Conservation (phyloP, 139 green algal genomes). For the Chlamydomonas schloesseri region DNA sequence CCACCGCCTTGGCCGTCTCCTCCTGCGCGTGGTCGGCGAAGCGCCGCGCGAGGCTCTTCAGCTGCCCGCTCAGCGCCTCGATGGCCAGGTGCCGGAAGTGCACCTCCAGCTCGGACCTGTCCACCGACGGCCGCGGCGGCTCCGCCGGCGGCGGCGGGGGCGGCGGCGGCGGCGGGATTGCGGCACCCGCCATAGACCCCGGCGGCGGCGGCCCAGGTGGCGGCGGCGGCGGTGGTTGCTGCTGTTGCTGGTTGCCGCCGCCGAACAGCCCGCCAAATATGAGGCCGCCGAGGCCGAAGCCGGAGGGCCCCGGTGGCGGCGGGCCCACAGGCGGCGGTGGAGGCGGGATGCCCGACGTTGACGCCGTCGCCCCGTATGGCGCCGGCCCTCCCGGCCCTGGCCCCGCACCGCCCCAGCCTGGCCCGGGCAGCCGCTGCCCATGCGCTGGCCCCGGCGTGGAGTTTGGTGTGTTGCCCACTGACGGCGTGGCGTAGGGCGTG, state of each 20-base stretch:
- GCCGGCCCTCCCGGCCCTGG: too few relatives aligned
- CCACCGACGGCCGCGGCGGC: conserved; percentile 24
- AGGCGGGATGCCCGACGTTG: not conserved
- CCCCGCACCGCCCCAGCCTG: not conserved
- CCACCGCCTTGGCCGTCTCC: conserved; percentile 64
- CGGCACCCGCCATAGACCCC: not conserved
- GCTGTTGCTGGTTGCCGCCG: conserved; percentile 19
- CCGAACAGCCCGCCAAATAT: conserved; percentile 14
- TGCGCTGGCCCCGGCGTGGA: conserved; percentile 12
- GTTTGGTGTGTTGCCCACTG: conserved; percentile 13
- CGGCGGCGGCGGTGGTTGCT: not conserved
- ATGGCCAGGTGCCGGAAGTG: conserved; percentile 50
- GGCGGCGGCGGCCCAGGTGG: not conserved
- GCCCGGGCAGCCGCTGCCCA: not conserved
- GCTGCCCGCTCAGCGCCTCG: conserved; percentile 19
- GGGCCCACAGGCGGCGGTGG: not conserved
- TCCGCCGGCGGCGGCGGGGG: conserved; percentile 19
- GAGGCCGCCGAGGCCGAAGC: conserved; percentile 4
- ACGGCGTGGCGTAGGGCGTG: conserved; percentile 30
- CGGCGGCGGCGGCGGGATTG: conserved; percentile 26
- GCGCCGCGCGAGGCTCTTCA: conserved; percentile 6
- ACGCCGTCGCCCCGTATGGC: too few relatives aligned
- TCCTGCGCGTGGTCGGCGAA: conserved; percentile 37
- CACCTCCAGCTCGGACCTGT: conserved; percentile 36
- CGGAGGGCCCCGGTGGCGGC: not conserved